phyloP scores from a whole-genome alignment of 495 filamentous ascomycete species.

The Penicillium daleae region DNA sequence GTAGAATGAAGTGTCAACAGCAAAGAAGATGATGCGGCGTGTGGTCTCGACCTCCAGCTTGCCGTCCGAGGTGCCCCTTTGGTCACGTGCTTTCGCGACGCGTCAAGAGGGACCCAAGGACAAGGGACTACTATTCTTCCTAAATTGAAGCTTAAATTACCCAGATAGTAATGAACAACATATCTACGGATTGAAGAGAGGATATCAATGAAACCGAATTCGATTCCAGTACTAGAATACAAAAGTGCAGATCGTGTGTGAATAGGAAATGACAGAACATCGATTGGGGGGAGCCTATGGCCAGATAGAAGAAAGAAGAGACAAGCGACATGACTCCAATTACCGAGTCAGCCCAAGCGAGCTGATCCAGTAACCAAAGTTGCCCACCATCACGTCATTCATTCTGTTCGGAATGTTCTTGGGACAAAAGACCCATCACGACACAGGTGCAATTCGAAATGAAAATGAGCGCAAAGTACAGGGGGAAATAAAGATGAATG shows the following conservation, averaged over 20 bases:
- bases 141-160: background rate
- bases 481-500: conserved; percentile 3
- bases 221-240: conserved; percentile 25
- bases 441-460: conserved; percentile 16
- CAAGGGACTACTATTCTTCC: background rate
- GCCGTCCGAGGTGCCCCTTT: conserved; percentile 2
- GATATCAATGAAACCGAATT: conserved; percentile 11
- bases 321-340: background rate
- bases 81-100: conserved; percentile 25
- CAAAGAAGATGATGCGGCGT: conserved; percentile 3
- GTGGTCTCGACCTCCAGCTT: conserved; percentile 3
- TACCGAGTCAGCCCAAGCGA: background rate
- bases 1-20: background rate
- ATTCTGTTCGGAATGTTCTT: background rate
- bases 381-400: background rate
- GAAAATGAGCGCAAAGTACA: conserved; percentile 17
- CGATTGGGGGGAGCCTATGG: background rate
- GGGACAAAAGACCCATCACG: conserved; percentile 14
- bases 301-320: conserved; percentile 3
- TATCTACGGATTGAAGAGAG: background rate
- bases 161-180: background rate
- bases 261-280: conserved; percentile 5
- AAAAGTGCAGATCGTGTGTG: conserved; percentile 23
- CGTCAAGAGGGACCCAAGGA: background rate
- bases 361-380: background rate